phyloP scores from a whole-genome alignment of 176 grass and related monocot species.

The Raddia distichophylla region DNA sequence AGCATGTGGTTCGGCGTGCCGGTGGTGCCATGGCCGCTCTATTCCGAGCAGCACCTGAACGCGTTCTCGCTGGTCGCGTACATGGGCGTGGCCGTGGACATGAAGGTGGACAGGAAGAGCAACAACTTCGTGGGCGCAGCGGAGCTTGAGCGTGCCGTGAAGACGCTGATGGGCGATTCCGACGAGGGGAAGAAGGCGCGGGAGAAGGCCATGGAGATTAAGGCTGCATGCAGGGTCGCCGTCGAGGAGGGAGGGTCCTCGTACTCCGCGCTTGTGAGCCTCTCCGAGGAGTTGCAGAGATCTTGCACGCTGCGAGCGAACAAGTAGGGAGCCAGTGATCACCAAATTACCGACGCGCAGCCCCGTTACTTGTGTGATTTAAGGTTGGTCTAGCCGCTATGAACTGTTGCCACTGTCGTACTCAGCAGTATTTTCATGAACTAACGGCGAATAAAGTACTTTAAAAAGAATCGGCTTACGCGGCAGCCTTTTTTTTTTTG shows the following conservation, averaged over 20 bases:
- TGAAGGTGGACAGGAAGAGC: slow-evolving; percentile 36
- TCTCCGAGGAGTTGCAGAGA: background rate
- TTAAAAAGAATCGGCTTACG: too few relatives aligned
- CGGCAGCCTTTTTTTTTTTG: too few relatives aligned
- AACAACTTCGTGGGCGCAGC: slow-evolving; percentile 38
- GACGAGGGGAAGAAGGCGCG: slow-evolving; percentile 42
- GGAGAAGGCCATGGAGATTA: slow-evolving; percentile 50
- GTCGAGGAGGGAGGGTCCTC: slow-evolving; percentile 40
- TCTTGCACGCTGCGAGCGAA: background rate
- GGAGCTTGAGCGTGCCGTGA: slow-evolving; percentile 48
- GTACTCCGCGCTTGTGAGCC: background rate
- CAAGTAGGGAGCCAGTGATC: background rate
- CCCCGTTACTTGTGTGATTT: background rate
- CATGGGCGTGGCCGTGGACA: slow-evolving; percentile 38
- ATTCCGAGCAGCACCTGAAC: slow-evolving; percentile 54
- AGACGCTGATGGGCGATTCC: slow-evolving; percentile 36
- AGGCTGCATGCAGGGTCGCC: slow-evolving; percentile 26
- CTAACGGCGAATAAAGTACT: too few relatives aligned
- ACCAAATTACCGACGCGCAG: background rate
- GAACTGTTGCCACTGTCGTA: too few relatives aligned
- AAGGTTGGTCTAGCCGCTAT: too few relatives aligned
- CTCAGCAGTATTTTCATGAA: too few relatives aligned
- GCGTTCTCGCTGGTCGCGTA: slow-evolving; percentile 29
- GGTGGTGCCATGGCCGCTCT: slow-evolving; percentile 27
- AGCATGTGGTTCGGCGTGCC: slow-evolving; percentile 37